Evolutionary conservation across 306 rosid genomes (phyloP).

Genomic region (Lathyrus tuberosus): DNA sequence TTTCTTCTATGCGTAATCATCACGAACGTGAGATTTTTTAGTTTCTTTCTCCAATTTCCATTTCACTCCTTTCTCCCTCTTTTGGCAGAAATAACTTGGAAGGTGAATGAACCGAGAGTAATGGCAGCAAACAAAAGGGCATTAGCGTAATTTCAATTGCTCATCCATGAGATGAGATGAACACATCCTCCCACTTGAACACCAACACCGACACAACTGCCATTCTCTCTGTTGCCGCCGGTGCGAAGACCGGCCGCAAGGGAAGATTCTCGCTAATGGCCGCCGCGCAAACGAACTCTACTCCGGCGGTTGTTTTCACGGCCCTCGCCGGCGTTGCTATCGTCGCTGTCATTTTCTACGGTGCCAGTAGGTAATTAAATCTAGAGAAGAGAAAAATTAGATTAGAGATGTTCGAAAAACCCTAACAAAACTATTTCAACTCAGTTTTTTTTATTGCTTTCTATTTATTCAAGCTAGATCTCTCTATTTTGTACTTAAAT

Average conservation of each 20-base stretch:
- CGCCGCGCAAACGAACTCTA: conserved; percentile 42
- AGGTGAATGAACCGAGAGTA: not conserved
- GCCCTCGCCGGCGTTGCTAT: conserved; percentile 76
- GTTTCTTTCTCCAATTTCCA: not conserved
- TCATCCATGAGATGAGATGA: conserved; percentile 39
- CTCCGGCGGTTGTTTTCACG: conserved; percentile 60
- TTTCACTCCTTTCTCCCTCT: not conserved
- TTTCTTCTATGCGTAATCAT: not conserved
- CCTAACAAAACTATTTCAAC: conserved; percentile 31
- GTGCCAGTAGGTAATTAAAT: conserved; percentile 69
- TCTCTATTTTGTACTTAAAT: conserved; percentile 47
- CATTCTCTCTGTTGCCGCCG: conserved; percentile 51
- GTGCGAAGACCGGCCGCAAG: conserved; percentile 37
- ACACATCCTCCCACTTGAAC: conserved; percentile 45
- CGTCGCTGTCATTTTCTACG: conserved; percentile 65
- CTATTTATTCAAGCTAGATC: conserved; percentile 60
- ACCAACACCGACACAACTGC: conserved; percentile 38
- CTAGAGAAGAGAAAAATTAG: conserved; percentile 2
- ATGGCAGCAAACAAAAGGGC: not conserved
- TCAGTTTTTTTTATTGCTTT: conserved; percentile 40
- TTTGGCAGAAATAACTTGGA: not conserved
- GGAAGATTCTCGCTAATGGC: conserved; percentile 47
- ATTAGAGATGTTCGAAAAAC: conserved; percentile 29
- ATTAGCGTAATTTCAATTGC: not conserved
- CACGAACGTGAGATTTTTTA: not conserved